phyloP scores from a whole-genome alignment of 2,329 filamentous ascomycete genomes.

The Aspergillus transmontanensis region DNA sequence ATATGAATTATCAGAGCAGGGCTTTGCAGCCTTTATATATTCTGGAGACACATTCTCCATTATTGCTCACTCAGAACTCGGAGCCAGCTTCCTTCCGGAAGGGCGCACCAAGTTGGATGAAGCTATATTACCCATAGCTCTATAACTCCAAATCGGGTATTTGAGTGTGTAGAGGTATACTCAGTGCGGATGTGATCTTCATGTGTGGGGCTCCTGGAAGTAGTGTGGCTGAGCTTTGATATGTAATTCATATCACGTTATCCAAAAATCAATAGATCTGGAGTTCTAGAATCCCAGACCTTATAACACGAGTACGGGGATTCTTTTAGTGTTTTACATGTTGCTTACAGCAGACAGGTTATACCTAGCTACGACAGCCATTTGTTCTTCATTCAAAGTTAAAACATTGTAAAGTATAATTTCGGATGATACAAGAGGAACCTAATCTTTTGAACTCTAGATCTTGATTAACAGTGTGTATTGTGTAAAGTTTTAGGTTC shows the following conservation, averaged over 20 bases:
- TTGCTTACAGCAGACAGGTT: too few species aligned
- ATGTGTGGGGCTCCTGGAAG: not conserved
- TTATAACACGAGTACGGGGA: too few species aligned
- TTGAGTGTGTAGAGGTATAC: not conserved
- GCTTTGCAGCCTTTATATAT: not conserved
- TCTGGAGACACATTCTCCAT: not conserved
- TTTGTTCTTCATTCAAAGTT: too few species aligned
- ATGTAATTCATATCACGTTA: not conserved
- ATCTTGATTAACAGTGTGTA: too few species aligned
- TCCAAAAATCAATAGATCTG: not conserved
- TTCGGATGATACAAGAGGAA: too few species aligned
- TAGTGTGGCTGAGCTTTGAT: not conserved
- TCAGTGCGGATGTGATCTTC: not conserved
- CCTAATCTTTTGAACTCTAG: too few species aligned
- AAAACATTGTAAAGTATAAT: too few species aligned
- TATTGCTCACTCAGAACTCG: not conserved
- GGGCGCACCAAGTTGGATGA: not conserved
- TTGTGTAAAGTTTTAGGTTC: too few species aligned
- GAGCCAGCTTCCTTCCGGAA: not conserved
- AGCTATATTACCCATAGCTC: not conserved
- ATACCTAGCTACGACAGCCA: too few species aligned
- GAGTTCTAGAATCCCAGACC: not conserved
- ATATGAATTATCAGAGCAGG: not conserved
- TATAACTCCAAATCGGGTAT: not conserved
- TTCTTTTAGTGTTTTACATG: too few species aligned